Conservation (phyloP, 495 filamentous ascomycete genomes). For the Extremus antarcticus region DNA sequence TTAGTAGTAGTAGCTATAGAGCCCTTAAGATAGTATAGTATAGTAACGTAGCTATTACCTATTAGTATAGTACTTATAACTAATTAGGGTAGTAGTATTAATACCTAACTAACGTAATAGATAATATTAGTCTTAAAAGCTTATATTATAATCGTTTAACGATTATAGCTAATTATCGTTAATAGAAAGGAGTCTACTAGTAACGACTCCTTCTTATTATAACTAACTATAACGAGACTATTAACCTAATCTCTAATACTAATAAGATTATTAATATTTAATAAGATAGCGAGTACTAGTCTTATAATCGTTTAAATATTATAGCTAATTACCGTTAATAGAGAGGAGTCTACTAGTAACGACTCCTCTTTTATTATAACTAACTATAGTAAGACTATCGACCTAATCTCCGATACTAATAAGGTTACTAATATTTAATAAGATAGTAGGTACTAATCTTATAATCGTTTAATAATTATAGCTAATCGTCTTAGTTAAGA, state of each 20-base stretch:
- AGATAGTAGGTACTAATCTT: too few relatives aligned
- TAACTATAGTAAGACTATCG: too few relatives aligned
- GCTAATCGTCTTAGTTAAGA: too few relatives aligned
- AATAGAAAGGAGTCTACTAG: not conserved
- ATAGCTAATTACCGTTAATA: not conserved
- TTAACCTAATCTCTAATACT: not conserved
- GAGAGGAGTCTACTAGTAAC: too few relatives aligned
- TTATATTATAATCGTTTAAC: too few relatives aligned
- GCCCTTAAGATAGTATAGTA: too few relatives aligned
- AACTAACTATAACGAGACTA: not conserved
- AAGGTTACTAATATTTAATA: not conserved
- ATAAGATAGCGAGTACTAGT: not conserved
- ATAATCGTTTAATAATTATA: too few relatives aligned
- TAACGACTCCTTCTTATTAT: not conserved
- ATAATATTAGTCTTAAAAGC: too few relatives aligned
- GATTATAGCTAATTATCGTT: not conserved
- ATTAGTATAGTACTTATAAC: not conserved
- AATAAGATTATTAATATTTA: not conserved
- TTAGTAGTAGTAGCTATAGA: too few relatives aligned
- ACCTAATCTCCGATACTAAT: too few relatives aligned
- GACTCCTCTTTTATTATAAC: too few relatives aligned
- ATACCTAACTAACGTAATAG: not conserved
- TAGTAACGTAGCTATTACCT: not conserved
- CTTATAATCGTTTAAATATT: not conserved
- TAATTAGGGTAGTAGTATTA: not conserved